Evolutionary conservation across 1,139 yeast genomes (phyloP).

Genomic region (Sugiyamaella neomexicana): DNA sequence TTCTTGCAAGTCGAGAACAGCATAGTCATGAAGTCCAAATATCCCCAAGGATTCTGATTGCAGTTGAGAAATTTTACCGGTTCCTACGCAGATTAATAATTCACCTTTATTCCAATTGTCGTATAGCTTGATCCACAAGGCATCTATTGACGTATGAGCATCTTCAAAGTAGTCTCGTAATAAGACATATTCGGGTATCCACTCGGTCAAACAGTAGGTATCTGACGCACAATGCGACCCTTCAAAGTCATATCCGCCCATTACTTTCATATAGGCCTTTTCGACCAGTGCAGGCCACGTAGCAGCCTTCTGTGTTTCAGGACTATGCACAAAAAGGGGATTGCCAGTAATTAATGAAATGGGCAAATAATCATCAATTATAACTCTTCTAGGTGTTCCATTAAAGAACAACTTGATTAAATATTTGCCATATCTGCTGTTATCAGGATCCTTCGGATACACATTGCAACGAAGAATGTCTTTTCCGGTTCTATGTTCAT

Average conservation of each 20-base stretch:
- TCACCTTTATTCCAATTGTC: slow-evolving; percentile 40
- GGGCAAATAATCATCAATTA: slow-evolving; percentile 52
- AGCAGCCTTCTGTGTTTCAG: slow-evolving; percentile 28
- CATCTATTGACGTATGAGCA: slow-evolving; percentile 30
- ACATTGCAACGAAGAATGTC: slow-evolving; percentile 26
- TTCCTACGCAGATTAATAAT: slow-evolving; percentile 64
- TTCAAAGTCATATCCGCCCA: slow-evolving; percentile 62
- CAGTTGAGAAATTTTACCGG: slow-evolving; percentile 51
- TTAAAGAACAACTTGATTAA: slow-evolving; percentile 52
- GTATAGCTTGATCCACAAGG: slow-evolving; percentile 43
- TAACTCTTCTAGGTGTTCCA: slow-evolving; percentile 56
- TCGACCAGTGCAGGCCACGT: slow-evolving; percentile 76
- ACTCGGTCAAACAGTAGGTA: slow-evolving; percentile 63
- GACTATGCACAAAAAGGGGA: slow-evolving; percentile 19
- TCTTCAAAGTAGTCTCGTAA: slow-evolving; percentile 36
- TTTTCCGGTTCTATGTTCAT: slow-evolving; percentile 28
- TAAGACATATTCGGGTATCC: slow-evolving; percentile 66
- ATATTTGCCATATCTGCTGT: slow-evolving; percentile 39
- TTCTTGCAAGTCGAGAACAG: slow-evolving; percentile 45
- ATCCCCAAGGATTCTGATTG: slow-evolving; percentile 46
- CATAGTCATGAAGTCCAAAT: slow-evolving; percentile 70
- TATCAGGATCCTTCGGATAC: slow-evolving; percentile 33
- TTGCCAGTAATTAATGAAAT: slow-evolving; percentile 19
- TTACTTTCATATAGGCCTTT: slow-evolving; percentile 66
- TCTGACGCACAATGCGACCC: slow-evolving; percentile 87